Base-by-base conservation (phyloP, 2,329 filamentous ascomycete genomes). In the Xylariaceae sp. region DNA sequence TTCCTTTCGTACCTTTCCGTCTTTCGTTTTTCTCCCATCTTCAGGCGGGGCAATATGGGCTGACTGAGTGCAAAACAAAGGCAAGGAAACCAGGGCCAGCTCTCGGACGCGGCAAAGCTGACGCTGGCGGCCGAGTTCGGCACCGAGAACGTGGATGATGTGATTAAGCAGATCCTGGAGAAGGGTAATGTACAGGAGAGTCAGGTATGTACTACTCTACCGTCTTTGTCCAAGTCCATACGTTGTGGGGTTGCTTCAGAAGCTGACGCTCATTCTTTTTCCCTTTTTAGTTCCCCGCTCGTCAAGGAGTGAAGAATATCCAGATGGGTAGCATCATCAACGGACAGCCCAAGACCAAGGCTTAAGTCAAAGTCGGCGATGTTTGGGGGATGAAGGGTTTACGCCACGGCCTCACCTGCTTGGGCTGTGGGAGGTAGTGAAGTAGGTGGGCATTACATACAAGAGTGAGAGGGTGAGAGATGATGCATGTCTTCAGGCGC, bases 91-190 rank as follows among this genome's bases (percentile, higher is more conserved):
- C 88, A 95, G 62, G 90, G 90, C 40, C 75, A 81, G 43, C 70
- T 85, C 30, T 85, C 96, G 58, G 67, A 69, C 8, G 88, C 89
- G 7, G 84, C 86, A 52, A 85, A 94, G 50, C 66, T 71, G 30
- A 72, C 72, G 32, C 73, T 98, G 4, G 82, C 92, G 57, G 83
- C 81, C 51, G 89, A 97, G 68, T 98, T 98, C 54, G 88, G 86
- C 52, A 90, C 87, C 11, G 67, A 73, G 52, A 72, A 81, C 38
- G 82, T 88, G 16, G 89, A 96, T 6, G 85, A 90, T 1, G 81
- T 84, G 43, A 83, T 97, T 57, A 78, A 78, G 66, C 70, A 79
- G 66, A 95, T 98, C 48, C 69, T 97, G 29, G 75, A 87, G 67
- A 77, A 78, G 60, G 90, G 90, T 15, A 70, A 70, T 12, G 61